These are phyloP conservation scores for Citeromyces nyonsensis DNA, from an alignment of 805 yeast species.

Conservation along the genomic window DNA sequence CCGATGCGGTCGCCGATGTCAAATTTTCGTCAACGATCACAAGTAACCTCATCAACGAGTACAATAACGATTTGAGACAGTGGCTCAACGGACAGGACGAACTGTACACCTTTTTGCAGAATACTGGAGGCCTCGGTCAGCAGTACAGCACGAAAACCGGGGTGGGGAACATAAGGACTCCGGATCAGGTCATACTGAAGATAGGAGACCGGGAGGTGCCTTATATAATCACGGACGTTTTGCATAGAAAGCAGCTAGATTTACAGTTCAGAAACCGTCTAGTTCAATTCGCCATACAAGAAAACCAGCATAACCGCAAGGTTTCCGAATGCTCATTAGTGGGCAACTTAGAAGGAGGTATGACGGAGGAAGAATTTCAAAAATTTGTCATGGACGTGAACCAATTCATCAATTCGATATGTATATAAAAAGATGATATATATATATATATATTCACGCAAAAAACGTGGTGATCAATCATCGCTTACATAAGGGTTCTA, in stretches of 20 bases:
- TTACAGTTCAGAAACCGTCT: neutral
- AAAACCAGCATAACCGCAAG: neutral
- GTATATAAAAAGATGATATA: slow-evolving; percentile 2
- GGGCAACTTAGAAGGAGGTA: neutral
- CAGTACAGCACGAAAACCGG: neutral
- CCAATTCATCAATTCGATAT: neutral
- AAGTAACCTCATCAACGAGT: slow-evolving; percentile 7
- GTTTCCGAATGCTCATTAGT: neutral
- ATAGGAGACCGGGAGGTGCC: neutral
- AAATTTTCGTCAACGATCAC: slow-evolving; percentile 14
- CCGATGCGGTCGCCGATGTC: slow-evolving; percentile 11
- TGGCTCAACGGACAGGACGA: slow-evolving; percentile 6
- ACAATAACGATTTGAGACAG: slow-evolving; percentile 5
- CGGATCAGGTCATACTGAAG: neutral
- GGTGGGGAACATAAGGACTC: neutral
- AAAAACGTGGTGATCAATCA: slow-evolving; percentile 1
- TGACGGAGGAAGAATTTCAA: neutral
- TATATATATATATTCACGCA: slow-evolving; percentile 8
- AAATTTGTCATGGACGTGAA: neutral
- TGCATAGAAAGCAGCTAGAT: neutral
- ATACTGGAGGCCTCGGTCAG: neutral
- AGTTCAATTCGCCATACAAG: neutral
- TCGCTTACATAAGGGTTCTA: neutral
- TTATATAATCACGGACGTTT: neutral
- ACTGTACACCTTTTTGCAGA: slow-evolving; percentile 1